Evolutionary conservation across 345 rosid genomes (phyloP), one percentile per base, ranked within the genome.

Genomic region (Citrus unshiu): DNA sequence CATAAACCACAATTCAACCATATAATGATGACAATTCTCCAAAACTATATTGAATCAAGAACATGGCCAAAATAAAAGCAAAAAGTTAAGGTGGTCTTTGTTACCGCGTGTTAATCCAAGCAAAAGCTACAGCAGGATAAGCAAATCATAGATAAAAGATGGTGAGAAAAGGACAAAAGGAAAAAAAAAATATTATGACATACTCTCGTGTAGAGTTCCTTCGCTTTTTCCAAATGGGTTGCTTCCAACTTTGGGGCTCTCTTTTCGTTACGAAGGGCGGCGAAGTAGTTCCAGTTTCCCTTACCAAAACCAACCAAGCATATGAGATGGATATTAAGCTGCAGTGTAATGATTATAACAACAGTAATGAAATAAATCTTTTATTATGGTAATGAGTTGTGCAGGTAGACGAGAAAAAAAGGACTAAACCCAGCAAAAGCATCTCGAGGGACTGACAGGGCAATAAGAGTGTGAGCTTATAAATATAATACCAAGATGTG

Each of bases 221-320:
- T 94, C 75, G 99, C 97, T 84, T 96, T 95, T 84, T 96, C 99
- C 89, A 96, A 86, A 87, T 96, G 99, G 35, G 99, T 94, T 70
- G 97, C 98, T 89, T 96, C 99, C 89, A 94, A 83, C 91, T 96
- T 96, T 4, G 97, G 97, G 81, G 89, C 88, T 87, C 98, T 90
- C 90, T 94, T 96, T 90, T 96, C 99, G 85, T 93, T 96, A 79
- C 98, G 98, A 87, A 96, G 83, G 76, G 98, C 98, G 12, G 99
- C 98, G 60, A 88, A 96, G 86, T 96, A 96, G 84, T 94, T 94
- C 99, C 99, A 96, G 88, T 96, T 96, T 35, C 99, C 98, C 99
- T 92, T 78, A 68, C 39, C 77, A 85, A 79, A 25, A 64, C 19
- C 72, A 85, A 78, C 75, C 12, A 75, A 68, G 24, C 35, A 43